Percentiles rank a stretch among this genome's conserved stretches.
These are phyloP conservation scores for Russula lepida DNA, from an alignment of 768 basidiomycete species.

Conservation along the genomic window DNA sequence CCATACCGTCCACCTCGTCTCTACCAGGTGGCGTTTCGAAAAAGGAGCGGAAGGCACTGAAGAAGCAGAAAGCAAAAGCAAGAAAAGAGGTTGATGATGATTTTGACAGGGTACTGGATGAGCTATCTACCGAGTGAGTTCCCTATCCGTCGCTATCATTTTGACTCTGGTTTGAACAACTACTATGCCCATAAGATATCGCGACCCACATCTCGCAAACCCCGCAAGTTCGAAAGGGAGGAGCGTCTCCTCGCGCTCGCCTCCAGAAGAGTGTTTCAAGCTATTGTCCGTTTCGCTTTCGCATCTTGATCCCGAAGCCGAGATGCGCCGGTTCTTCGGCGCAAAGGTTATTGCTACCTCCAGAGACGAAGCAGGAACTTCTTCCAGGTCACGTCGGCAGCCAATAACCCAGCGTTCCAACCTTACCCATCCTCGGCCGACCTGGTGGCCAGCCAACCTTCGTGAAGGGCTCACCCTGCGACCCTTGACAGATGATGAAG, in stretches of 20 bases:
- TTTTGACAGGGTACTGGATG: constrained; percentile 74
- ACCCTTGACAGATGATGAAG: constrained; percentile 47
- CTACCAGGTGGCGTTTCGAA: constrained; percentile 23
- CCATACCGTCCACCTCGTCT: background rate
- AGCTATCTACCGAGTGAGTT: constrained; percentile 67
- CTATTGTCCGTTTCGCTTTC: constrained; percentile 74
- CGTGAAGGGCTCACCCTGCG: constrained; percentile 70
- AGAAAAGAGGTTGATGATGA: constrained; percentile 62
- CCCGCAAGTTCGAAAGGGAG: background rate
- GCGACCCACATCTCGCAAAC: constrained; percentile 37
- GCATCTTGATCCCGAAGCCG: constrained; percentile 81
- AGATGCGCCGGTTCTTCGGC: constrained; percentile 92
- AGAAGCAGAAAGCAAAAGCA: constrained; percentile 57
- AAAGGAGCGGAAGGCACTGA: constrained; percentile 46
- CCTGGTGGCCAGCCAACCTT: constrained; percentile 64
- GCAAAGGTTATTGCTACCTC: constrained; percentile 73
- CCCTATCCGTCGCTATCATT: background rate
- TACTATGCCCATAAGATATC: constrained; percentile 34
- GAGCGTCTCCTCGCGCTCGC: constrained; percentile 25
- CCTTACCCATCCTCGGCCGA: constrained; percentile 65
- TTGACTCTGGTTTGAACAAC: background rate
- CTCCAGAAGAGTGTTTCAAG: constrained; percentile 34
- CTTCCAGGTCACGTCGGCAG: constrained; percentile 34
- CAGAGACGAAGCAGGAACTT: constrained; percentile 32
- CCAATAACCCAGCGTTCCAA: constrained; percentile 49